Evolutionary conservation across 441 rosid species (phyloP).

Genomic region (Gossypium davidsonii): DNA sequence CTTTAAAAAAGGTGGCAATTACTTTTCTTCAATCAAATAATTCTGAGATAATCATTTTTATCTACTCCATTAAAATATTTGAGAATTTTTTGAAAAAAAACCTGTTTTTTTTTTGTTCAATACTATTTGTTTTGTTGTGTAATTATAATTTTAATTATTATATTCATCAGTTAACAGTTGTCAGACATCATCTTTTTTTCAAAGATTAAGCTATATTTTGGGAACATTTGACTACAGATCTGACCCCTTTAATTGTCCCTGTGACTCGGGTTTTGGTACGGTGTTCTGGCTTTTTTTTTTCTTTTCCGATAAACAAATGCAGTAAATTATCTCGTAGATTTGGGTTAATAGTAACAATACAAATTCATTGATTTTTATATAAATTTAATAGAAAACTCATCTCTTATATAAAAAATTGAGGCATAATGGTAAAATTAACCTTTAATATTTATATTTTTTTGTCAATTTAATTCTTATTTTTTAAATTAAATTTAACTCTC

Average conservation of each 20-base stretch:
- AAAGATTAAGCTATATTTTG: not conserved
- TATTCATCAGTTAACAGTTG: not conserved
- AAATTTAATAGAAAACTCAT: not conserved
- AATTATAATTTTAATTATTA: too few species aligned
- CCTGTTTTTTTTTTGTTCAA: too few species aligned
- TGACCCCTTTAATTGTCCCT: not conserved
- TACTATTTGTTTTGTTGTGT: too few species aligned
- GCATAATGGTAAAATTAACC: too few species aligned
- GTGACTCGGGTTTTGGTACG: not conserved
- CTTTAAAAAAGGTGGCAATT: not conserved
- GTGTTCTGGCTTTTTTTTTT: not conserved
- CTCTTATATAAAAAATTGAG: not conserved
- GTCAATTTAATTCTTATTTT: rapidly evolving
- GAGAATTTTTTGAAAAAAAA: too few species aligned
- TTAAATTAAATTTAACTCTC: too few species aligned
- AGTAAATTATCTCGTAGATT: not conserved
- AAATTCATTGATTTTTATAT: not conserved
- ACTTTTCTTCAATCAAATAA: not conserved
- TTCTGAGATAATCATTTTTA: not conserved
- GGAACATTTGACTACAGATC: not conserved
- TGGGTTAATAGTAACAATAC: not conserved
- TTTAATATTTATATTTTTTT: too few species aligned
- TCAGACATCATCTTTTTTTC: not conserved
- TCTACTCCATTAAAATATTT: too few species aligned
- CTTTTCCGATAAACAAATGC: not conserved